Evolutionary conservation across 106 monocot species (phyloP).

Genomic region (Gastrodia elata): DNA sequence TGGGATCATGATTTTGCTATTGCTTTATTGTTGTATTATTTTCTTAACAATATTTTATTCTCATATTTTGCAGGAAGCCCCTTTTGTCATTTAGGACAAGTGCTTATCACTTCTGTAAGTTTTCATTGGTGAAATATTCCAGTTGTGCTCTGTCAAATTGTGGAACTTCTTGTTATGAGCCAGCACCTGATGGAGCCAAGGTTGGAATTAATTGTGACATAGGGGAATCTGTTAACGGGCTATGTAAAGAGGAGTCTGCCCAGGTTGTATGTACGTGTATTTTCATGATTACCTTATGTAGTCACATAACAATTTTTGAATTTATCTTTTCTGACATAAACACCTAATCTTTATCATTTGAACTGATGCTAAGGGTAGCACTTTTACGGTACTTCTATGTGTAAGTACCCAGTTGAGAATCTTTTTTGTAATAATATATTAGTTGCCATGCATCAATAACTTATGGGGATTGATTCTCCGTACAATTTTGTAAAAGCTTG

Average conservation of each 20-base stretch:
- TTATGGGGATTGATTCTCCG: not conserved
- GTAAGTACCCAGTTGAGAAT: not conserved
- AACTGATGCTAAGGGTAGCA: not conserved
- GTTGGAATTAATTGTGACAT: constrained; percentile 1
- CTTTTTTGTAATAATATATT: not conserved
- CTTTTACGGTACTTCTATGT: not conserved
- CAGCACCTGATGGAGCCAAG: not conserved
- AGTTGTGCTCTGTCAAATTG: not conserved
- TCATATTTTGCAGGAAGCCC: constrained; percentile 46
- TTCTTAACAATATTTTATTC: constrained; percentile 10
- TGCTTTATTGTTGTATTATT: not conserved
- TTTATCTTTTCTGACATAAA: not conserved
- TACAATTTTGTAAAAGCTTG: not conserved
- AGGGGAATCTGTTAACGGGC: constrained; percentile 5
- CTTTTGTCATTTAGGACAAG: constrained; percentile 53
- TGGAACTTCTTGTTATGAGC: not conserved
- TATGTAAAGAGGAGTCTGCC: not conserved
- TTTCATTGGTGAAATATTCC: constrained; percentile 66
- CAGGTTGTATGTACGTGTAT: constrained; percentile 15
- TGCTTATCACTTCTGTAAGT: constrained; percentile 84
- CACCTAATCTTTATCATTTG: not conserved
- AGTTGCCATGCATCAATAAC: not conserved
- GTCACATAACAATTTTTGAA: not conserved
- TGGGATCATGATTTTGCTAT: not conserved
- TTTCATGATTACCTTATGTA: constrained; percentile 9